Conservation (phyloP, 2,329 filamentous ascomycete genomes). For the Lecanicillium sp. region DNA sequence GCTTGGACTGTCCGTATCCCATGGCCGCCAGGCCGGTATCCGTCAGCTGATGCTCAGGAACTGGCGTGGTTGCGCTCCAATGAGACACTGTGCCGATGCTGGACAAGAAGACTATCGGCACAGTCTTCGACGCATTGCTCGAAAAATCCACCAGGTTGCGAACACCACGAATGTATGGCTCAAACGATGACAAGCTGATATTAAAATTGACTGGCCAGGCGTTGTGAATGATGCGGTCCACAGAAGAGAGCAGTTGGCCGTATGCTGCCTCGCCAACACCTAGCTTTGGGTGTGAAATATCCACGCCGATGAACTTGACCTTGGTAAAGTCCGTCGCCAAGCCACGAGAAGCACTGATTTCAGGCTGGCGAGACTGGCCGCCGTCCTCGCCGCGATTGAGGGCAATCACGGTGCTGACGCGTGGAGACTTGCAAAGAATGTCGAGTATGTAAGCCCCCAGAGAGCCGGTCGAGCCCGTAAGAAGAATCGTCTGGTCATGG, state of each 20-base stretch:
- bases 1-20: constrained; percentile 38
- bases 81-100: constrained; percentile 29
- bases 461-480: constrained; percentile 86
- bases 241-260: constrained; percentile 26
- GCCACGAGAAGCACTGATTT: constrained; percentile 28
- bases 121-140: constrained; percentile 22
- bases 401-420: constrained; percentile 13
- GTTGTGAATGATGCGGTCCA: constrained; percentile 44
- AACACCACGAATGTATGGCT: constrained; percentile 41
- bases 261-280: constrained; percentile 34
- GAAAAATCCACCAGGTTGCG: constrained; percentile 39
- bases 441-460: constrained; percentile 66
- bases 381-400: constrained; percentile 28
- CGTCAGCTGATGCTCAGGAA: constrained; percentile 30
- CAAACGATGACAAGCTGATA: constrained; percentile 39
- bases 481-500: constrained; percentile 53
- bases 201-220: constrained; percentile 45
- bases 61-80: constrained; percentile 21
- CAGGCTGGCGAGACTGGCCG: constrained; percentile 27
- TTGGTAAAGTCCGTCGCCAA: constrained; percentile 27
- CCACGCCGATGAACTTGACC: constrained; percentile 40
- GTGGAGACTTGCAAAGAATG: constrained; percentile 16
- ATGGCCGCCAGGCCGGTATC: constrained; percentile 22
- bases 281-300: constrained; percentile 37
- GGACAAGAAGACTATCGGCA: constrained; percentile 35